Conservation (phyloP, 441 rosid genomes). For the Lepidium campestre region DNA sequence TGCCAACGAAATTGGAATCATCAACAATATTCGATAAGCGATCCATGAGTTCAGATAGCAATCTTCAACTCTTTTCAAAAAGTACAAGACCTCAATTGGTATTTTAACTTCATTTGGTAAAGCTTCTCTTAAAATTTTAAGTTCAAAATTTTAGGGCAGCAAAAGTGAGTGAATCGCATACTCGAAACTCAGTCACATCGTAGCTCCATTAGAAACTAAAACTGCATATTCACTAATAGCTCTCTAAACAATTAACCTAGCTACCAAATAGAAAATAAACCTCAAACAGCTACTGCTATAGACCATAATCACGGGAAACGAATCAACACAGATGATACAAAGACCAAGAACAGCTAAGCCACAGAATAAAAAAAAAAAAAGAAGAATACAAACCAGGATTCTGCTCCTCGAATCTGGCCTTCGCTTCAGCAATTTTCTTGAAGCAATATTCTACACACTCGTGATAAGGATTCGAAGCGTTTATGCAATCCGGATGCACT, state of each 20-base stretch:
- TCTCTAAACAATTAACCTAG: not conserved
- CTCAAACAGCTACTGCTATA: not conserved
- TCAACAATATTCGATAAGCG: no score
- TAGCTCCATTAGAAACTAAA: not conserved
- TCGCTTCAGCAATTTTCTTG: slow-evolving; percentile 51
- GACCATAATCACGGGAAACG: not conserved
- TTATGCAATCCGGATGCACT: slow-evolving; percentile 50
- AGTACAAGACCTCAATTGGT: no score
- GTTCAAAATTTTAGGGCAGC: no score
- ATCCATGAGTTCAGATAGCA: no score
- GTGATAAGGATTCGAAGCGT: slow-evolving; percentile 57
- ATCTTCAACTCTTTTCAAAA: no score
- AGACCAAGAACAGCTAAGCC: not conserved
- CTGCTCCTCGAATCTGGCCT: slow-evolving; percentile 31
- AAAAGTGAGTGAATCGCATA: not conserved
- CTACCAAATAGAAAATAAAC: not conserved
- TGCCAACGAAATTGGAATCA: no score
- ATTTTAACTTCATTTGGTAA: no score
- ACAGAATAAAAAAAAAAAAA: not conserved
- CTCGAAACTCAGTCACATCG: not conserved
- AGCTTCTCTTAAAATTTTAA: no score
- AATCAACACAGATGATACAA: not conserved
- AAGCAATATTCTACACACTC: slow-evolving; percentile 62
- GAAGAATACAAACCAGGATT: slow-evolving; percentile 25
- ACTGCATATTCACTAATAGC: not conserved